Evolutionary conservation across 1,284 basidiomycete species (phyloP), one percentile per base, ranked within the genome.

Genomic region (Marasmius oreades): DNA sequence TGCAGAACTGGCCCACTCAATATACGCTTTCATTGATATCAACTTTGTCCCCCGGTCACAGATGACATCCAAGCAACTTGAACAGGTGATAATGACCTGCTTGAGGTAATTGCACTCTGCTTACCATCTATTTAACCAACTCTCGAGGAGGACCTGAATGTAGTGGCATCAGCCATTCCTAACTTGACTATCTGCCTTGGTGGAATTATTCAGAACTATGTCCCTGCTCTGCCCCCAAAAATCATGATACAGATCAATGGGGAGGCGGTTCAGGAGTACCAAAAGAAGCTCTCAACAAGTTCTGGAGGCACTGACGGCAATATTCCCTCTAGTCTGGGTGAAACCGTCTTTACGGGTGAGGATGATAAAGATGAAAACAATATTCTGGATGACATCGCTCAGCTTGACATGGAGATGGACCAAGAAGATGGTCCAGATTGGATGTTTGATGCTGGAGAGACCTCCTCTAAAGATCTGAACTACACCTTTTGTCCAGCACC

Each of bases 401-500:
- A 53, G 36, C 55, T 55, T 31, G 55, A 53, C 2, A 57, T 39
- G 24, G 61, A 62, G 24, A 52, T 60, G 2, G 57, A 59, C 47
- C 26, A 56, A 14, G 57, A 62, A 7, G 69, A 71, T 53, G 66
- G 62, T 10, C 66, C 68, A 0, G 67, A 72, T 36, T 71, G 65
- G 64, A 60, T 65, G 58, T 70, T 72, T 56, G 69, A 73, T 1
- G 62, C 59, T 2, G 67, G 63, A 1, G 70, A 71, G 52, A 56
- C n/a, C 0, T 44, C 54, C 1, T 57, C 63, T 3, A 47, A 44
- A 8, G 63, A 70, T 42, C 58, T 62, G 1, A 24, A 62, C 14
- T 71, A 71, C 56, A 51, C 66, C 1, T 73, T 73, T 57, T 73
- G 70, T 52, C 67, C 69, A 7, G 65, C 68, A 2, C 56, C 63